Percentiles rank a stretch among this genome's conserved stretches.
phyloP scores from a whole-genome alignment of 805 yeast species.

The Saccharomyces kudriavzevii region DNA sequence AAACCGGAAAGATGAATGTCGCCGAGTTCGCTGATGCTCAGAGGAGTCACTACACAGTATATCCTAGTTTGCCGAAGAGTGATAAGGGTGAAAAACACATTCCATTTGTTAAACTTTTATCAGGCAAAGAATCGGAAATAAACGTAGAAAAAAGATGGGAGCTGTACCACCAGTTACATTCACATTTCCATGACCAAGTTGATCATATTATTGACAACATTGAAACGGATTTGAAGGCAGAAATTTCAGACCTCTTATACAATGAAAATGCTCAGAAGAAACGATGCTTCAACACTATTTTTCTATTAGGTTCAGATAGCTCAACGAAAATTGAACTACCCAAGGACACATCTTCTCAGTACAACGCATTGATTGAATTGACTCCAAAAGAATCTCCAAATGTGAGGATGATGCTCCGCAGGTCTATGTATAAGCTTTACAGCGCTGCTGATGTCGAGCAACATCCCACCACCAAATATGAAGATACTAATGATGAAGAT shows the following conservation, averaged over 20 bases:
- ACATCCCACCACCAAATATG: slow-evolving; percentile 3
- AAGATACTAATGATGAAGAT: slow-evolving; percentile 5
- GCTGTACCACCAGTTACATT: slow-evolving; percentile 31
- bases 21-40: slow-evolving; percentile 29
- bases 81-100: slow-evolving; percentile 12
- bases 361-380: slow-evolving; percentile 28
- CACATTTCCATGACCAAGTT: slow-evolving; percentile 27
- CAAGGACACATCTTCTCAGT: slow-evolving; percentile 9
- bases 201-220: slow-evolving; percentile 26
- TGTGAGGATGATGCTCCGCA: slow-evolving; percentile 31
- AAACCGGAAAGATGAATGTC: slow-evolving; percentile 15
- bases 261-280: slow-evolving; percentile 3
- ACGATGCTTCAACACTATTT: slow-evolving; percentile 28
- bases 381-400: slow-evolving; percentile 34
- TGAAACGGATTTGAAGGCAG: slow-evolving; percentile 31
- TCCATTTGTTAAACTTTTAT: slow-evolving; percentile 38
- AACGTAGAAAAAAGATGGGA: slow-evolving; percentile 35
- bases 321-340: slow-evolving; percentile 34
- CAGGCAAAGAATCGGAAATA: slow-evolving; percentile 37
- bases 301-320: slow-evolving; percentile 38
- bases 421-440: slow-evolving; percentile 29
- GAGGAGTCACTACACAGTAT: slow-evolving; percentile 20
- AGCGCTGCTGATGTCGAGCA: slow-evolving; percentile 16
- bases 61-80: slow-evolving; percentile 15
- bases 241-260: slow-evolving; percentile 22